Base-by-base conservation (phyloP, 257 asterid genomes). In the Thymus mandschuricus region DNA sequence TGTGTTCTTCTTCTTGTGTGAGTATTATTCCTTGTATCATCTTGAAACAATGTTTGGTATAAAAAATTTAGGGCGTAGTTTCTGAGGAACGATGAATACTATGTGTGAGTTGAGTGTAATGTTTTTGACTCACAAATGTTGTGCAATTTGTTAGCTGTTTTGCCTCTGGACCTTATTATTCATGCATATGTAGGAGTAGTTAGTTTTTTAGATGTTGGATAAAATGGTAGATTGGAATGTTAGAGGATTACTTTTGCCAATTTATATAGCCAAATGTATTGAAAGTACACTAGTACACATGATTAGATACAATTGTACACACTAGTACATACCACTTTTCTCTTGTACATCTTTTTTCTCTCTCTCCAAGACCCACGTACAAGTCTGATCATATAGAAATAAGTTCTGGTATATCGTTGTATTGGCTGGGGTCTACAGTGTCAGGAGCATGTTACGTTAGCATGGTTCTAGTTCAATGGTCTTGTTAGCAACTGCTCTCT, bases 61-160 rank as follows among this genome's bases (percentile, higher is more conserved):
- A 46, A 64, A 45, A 44, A 5, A 56, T 31, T 34, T 1, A 21
- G 1, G 69, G 51, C 74, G 75, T 58, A 28, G 5, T 4, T 0
- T 3, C 35, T 66, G 55, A 48, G 78, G 78, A n/a, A 35, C 67
- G 67, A n/a, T 62, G 1, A 3, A 9, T 1, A 3, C 52, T 15
- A 62, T 38, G 66, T 21, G 4, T 35, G 21, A 51, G 41, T 38
- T 0, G 28, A 60, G 10, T 56, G 48, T 60, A 21, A 21, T 21
- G 21, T 21, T 21, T 49, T n/a, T 5, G 57, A 70, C 21, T 64
- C 58, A 60, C 8, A 64, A 44, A 31, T 29, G 10, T 30, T 64
- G 58, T 54, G 48, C 8, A 40, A 38, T 58, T 9, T 59, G 49
- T 48, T 48, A 35, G 66, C 78, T 66, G 78, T 45, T 21, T 21